Base-by-base conservation (phyloP, 2,329 filamentous ascomycete species). In the Rachicladosporium sp. region DNA sequence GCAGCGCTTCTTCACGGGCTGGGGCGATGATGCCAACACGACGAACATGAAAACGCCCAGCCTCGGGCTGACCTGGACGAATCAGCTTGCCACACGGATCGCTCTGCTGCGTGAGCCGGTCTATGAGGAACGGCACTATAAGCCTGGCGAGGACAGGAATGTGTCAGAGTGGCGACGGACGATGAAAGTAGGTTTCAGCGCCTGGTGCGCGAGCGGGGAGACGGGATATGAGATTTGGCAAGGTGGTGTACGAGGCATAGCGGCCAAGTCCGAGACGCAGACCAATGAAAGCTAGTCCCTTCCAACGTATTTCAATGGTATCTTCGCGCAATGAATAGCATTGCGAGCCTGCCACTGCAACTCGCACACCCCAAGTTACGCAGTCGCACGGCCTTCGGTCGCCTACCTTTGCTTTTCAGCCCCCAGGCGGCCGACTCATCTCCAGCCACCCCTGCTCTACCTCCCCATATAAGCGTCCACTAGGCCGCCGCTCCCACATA, bases 1-100 rank as follows among this genome's bases (percentile, higher is more conserved):
- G 61, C 86, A 95, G 59, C 75, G 83, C 33, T 95, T 88, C 76
- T 93, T 95, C 63, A 93, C 88, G 3, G 88, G 91, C 46, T 95
- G 91, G 89, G 87, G 89, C 13, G 84, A 93, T 58, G 59, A 64
- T 12, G 46, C 41, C 7, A 46, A 41, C 12, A 54, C 62, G 8
- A 58, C 66, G 36, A 19, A 19, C 15, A 63, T 81, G 40, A 96
- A 95, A 63, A 94, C 84, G 0, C 89, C 89, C 0, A 83, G 83
- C 5, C 64, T 96, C 13, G 89, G 89, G 1, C 70, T 94, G 6
- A 81, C 93, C 8, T 96, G 89, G 89, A 79, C 85, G 2, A 89
- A 87, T 23, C 88, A 95, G 65, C 77, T 95, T 36, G 77, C 84
- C 1, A 80, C 79, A 50, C 80, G 89, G 8, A 76, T 96, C 43